Evolutionary conservation across 768 basidiomycete species (phyloP).

Genomic region (Gelatoporia subvermispora): DNA sequence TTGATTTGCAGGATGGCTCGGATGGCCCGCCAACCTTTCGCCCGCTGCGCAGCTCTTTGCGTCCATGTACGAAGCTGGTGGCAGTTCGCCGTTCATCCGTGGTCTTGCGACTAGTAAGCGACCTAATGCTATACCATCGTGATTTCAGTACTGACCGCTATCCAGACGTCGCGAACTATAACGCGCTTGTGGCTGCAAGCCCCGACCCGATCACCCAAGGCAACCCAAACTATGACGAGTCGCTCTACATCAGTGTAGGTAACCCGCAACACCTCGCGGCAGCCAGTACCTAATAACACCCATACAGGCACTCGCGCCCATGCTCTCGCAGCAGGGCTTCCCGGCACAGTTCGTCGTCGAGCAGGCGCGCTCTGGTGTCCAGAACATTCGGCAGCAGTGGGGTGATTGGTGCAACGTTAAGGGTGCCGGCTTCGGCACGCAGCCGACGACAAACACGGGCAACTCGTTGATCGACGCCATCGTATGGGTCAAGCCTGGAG

Average conservation of each 20-base stretch:
- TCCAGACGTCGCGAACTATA: slow-evolving; percentile 28
- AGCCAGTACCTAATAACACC: no score
- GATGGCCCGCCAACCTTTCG: slow-evolving; percentile 59
- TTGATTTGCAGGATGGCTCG: slow-evolving; percentile 45
- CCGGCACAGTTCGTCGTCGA: slow-evolving; percentile 63
- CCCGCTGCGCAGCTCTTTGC: slow-evolving; percentile 56
- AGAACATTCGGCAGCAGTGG: slow-evolving; percentile 56
- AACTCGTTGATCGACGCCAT: slow-evolving; percentile 52
- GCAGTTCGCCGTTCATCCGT: slow-evolving; percentile 52
- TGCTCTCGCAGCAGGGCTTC: slow-evolving; percentile 41
- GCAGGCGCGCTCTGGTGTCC: slow-evolving; percentile 59
- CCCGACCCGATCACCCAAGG: slow-evolving; percentile 61
- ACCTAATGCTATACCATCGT: not conserved
- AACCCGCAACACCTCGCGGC: not conserved
- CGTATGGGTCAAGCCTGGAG: slow-evolving; percentile 67
- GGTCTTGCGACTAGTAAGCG: slow-evolving; percentile 50
- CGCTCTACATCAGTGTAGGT: slow-evolving; percentile 50
- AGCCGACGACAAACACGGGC: slow-evolving; percentile 52
- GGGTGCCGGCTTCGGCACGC: slow-evolving; percentile 57
- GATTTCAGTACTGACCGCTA: not conserved
- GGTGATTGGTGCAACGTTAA: slow-evolving; percentile 67
- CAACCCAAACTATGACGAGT: slow-evolving; percentile 58
- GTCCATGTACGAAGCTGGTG: slow-evolving; percentile 44
- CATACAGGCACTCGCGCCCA: slow-evolving; percentile 43
- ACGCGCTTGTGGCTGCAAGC: slow-evolving; percentile 35